Evolutionary conservation across 768 basidiomycete species (phyloP), one percentile per base, ranked within the genome.

Genomic region (Pholiota molesta): DNA sequence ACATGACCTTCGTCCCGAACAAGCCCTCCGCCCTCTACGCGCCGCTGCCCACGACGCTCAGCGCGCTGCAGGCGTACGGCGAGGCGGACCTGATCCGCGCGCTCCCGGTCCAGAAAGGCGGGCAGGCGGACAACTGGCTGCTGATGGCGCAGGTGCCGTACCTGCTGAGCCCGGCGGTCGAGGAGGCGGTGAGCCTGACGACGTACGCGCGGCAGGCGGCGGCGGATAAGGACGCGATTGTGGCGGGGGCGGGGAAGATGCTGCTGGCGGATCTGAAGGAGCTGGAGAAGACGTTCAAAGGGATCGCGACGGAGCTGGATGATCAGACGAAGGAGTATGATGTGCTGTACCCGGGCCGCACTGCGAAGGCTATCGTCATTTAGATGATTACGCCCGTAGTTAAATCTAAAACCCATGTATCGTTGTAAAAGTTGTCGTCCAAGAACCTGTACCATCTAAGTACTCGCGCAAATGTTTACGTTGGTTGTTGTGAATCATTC

Each of bases 1-100:
- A 75, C 63, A 71, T 69, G 63, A 70, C 72, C 13, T 75, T 74
- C 45, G 66, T 75, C 54, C 72, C 72, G 11, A 75, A 75, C 63
- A 73, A 69, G 47, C 74, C 74, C 13, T 66, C 72, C 1, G 63
- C 74, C 11, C 67, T 75, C 19, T 70, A 64, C 55, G 35, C 59
- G 11, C 70, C 67, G 6, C 65, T 72, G 47, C 73, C 74, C 7
- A 55, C 52, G n/a, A 59, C 66, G 13, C 49, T 73, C 35, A 19
- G 39, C 10, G 57, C 71, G 33, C 66, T 74, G 35, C 33, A 70
- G 55, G 54, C 17, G 2, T 65, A 60, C 64, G 57, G 19, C 6
- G 71, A 75, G 55, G 45, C 55, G 10, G 58, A 70, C 40, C 4
- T 75, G 6, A 16, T 75, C 17, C 29, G 35, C 11, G 65, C 73